Base-by-base conservation (phyloP, 495 filamentous ascomycete species). In the Podospora australis region DNA sequence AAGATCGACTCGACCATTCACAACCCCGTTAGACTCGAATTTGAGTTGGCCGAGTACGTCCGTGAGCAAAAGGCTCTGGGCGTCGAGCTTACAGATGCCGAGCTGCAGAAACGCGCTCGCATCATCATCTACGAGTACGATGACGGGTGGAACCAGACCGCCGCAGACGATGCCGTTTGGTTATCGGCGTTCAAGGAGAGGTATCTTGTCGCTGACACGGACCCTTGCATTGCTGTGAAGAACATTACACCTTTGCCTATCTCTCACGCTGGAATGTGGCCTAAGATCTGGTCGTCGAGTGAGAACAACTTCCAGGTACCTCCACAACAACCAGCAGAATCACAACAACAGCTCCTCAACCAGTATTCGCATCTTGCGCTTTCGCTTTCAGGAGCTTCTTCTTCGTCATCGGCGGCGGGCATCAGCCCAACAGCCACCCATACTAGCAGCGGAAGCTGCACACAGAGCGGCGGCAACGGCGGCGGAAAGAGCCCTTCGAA, bases 141-240 rank as follows among this genome's bases (percentile, higher is more conserved):
- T 46, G 84, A 87, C 51, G 71, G 72, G 16, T 88, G 82, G 81
- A 86, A 86, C 47, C 83, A 85, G 60, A 87, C 83, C 0, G 80
- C 77, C 17, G 79, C 83, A 6, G 84, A 88, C 53, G 82, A 88
- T 48, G 66, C 68, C 3, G 60, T 73, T 1, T 84, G 82, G 79
- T 68, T 88, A 6, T 54, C 60, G 16, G 56, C 63, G 5, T 78
- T 79, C 47, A 67, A 64, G 38, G 39, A 63, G 40, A 62, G 68
- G 28, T 65, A 77, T 39, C 41, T 55, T 22, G 50, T 46, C 17
- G 13, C n/a, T n/a, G n/a, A n/a, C n/a, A n/a, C n/a, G n/a, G n/a
- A n/a, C n/a, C n/a, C n/a, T n/a, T n/a, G 42, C 19, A 43, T 26
- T 24, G 43, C 46, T 11, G 17, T 62, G 50, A n/a, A 49, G 26